Evolutionary conservation across 192 early-diverging fungal genomes (phyloP).

Genomic region (Linderina pennispora): DNA sequence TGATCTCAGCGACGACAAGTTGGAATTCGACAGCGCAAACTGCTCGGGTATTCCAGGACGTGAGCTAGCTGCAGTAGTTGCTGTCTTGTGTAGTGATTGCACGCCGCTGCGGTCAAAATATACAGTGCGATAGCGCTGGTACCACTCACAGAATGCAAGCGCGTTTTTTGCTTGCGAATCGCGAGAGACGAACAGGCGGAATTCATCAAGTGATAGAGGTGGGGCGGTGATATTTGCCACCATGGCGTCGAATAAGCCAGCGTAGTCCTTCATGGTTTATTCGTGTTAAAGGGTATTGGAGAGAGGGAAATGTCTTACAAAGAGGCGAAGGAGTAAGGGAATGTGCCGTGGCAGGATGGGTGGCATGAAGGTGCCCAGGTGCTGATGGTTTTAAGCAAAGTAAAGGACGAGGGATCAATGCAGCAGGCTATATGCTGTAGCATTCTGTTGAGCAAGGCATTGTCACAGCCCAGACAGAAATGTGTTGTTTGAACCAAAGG

Average conservation of each 20-base stretch:
- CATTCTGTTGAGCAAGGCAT: too few species aligned
- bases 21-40: neutral
- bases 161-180: conserved; percentile 25
- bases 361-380: too few species aligned
- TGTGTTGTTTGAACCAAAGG: too few species aligned
- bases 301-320: too few species aligned
- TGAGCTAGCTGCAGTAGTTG: conserved; percentile 4
- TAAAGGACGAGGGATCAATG: too few species aligned
- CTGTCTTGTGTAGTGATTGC: conserved; percentile 1
- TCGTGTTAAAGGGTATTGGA: too few species aligned
- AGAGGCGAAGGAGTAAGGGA: too few species aligned
- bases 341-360: too few species aligned
- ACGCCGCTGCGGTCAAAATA: conserved; percentile 27
- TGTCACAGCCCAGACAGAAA: too few species aligned
- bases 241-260: conserved; percentile 40
- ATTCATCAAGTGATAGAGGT: conserved; percentile 33
- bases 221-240: conserved; percentile 31
- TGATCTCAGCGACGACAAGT: neutral
- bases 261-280: too few species aligned
- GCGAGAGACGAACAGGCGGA: conserved; percentile 22
- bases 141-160: conserved; percentile 40
- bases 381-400: too few species aligned
- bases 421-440: too few species aligned
- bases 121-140: conserved; percentile 32
- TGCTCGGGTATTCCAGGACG: conserved; percentile 5